Evolutionary conservation across 805 yeast genomes (phyloP).

Genomic region (Starmerella tilneyi): DNA sequence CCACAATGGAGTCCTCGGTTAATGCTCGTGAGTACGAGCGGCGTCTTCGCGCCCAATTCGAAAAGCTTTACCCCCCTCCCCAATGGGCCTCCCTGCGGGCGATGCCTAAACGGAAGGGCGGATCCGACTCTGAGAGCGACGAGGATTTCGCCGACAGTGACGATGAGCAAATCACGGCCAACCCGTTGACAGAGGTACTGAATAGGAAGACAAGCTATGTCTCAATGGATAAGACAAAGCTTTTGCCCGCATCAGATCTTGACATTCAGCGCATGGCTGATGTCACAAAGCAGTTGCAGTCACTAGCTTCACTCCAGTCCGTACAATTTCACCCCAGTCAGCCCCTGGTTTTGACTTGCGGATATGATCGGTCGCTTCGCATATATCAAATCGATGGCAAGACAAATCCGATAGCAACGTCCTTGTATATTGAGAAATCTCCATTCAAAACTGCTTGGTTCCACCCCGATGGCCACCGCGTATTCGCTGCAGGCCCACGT

Average conservation of each 20-base stretch:
- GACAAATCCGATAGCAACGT: constrained; percentile 65
- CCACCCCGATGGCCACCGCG: constrained; percentile 42
- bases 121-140: constrained; percentile 24
- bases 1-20: constrained; percentile 44
- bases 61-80: constrained; percentile 70
- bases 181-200: constrained; percentile 31
- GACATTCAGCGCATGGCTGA: constrained; percentile 78
- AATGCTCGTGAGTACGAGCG: constrained; percentile 51
- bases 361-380: constrained; percentile 80
- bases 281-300: constrained; percentile 60
- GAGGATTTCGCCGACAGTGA: constrained; percentile 8
- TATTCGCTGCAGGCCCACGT: constrained; percentile 85
- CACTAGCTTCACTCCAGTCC: constrained; percentile 76
- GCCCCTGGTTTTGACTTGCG: constrained; percentile 80
- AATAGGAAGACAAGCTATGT: constrained; percentile 27
- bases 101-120: constrained; percentile 13
- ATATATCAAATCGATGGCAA: constrained; percentile 87
- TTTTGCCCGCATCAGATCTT: constrained; percentile 59
- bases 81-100: constrained; percentile 53
- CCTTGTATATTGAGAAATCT: constrained; percentile 60
- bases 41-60: constrained; percentile 62
- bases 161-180: constrained; percentile 17
- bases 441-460: constrained; percentile 74
- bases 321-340: constrained; percentile 74
- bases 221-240: constrained; percentile 31